Percentiles rank a stretch among this genome's conserved stretches.
These are phyloP conservation scores for Acacia pycnantha DNA, from an alignment of 331 rosid genomes.

Conservation along the genomic window DNA sequence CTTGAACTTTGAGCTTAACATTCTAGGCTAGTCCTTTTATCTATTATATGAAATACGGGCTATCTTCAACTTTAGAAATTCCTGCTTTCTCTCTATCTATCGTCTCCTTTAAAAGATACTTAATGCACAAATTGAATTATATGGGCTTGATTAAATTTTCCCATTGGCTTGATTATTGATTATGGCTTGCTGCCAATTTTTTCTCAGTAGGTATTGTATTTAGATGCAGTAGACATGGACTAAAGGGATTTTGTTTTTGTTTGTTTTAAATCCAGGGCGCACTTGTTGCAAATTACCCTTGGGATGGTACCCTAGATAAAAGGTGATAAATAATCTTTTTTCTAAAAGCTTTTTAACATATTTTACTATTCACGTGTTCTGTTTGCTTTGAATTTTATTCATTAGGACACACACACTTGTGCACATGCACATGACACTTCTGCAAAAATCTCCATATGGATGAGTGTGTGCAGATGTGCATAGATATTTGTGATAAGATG, in stretches of 20 bases:
- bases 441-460: neutral
- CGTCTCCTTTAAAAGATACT: constrained; percentile 25
- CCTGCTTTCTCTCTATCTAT: constrained; percentile 16
- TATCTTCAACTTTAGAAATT: neutral
- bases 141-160: constrained; percentile 17
- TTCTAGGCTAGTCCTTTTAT: constrained; percentile 12
- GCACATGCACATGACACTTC: neutral
- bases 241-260: constrained; percentile 12
- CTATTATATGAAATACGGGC: constrained; percentile 9
- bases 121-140: neutral
- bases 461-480: neutral
- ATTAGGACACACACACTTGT: neutral
- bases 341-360: neutral
- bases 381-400: constrained; percentile 8
- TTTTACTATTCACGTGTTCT: constrained; percentile 11
- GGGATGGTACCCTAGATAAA: constrained; percentile 86
- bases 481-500: neutral
- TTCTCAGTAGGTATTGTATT: neutral
- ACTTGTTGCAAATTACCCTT: constrained; percentile 95
- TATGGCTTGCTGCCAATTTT: neutral
- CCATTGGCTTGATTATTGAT: constrained; percentile 18
- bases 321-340: constrained; percentile 49
- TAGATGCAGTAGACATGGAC: constrained; percentile 18
- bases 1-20: neutral
- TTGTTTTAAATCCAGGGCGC: constrained; percentile 54